These are phyloP conservation scores for Aspergillus aculeatus DNA, from an alignment of 2,329 filamentous ascomycete species.

Conservation along the genomic window DNA sequence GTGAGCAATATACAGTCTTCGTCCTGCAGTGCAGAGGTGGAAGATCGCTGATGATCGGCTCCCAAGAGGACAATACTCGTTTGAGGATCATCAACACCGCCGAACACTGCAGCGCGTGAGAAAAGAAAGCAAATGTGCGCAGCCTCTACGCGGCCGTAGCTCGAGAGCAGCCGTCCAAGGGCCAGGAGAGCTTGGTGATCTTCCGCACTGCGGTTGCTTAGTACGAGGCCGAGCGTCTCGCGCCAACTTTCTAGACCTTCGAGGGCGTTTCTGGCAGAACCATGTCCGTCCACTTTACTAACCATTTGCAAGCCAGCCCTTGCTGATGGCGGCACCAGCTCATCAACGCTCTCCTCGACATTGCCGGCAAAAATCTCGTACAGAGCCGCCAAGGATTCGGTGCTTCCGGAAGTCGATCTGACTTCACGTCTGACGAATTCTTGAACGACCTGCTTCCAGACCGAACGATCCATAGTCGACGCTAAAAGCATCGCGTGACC, in stretches of 20 bases:
- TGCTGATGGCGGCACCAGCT: constrained; percentile 89
- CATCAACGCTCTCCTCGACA: constrained; percentile 89
- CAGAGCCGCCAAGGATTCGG: constrained; percentile 83
- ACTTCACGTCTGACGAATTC: constrained; percentile 96
- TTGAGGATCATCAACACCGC: constrained; percentile 77
- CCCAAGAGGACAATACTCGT: constrained; percentile 81
- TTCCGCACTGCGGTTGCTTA: constrained; percentile 81
- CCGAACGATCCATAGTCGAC: constrained; percentile 67
- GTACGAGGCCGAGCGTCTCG: constrained; percentile 79
- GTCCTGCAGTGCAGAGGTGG: constrained; percentile 72
- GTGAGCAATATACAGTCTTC: constrained; percentile 88
- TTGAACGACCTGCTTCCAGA: constrained; percentile 91
- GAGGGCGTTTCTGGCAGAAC: constrained; percentile 67
- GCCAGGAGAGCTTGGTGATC: constrained; percentile 76
- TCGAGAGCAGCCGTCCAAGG: constrained; percentile 75
- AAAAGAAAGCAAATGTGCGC: constrained; percentile 94
- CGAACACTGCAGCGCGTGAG: constrained; percentile 70
- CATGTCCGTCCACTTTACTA: constrained; percentile 64
- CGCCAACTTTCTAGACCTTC: constrained; percentile 91
- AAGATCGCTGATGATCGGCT: constrained; percentile 71
- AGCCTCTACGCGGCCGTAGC: constrained; percentile 86
- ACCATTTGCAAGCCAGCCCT: constrained; percentile 89
- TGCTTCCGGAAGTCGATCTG: constrained; percentile 73
- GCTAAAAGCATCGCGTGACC: constrained; percentile 93
- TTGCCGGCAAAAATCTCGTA: constrained; percentile 96